Percentiles rank a stretch among this genome's conserved stretches.
phyloP scores from a whole-genome alignment of 106 monocot species.

The Xerophyta viscosa region DNA sequence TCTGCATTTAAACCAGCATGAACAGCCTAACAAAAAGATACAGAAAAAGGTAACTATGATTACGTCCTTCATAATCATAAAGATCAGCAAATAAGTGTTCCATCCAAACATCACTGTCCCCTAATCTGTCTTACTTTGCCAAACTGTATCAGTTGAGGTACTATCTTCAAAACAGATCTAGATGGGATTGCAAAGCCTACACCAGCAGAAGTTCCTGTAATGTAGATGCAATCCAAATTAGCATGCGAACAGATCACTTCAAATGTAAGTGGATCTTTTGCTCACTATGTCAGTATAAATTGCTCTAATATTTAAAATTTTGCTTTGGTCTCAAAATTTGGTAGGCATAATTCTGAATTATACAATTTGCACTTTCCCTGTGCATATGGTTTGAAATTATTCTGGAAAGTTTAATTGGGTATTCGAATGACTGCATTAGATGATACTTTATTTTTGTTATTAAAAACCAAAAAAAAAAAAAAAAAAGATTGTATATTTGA shows the following conservation, averaged over 20 bases:
- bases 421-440: too few relatives aligned
- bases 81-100: neutral
- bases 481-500: too few relatives aligned
- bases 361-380: too few relatives aligned
- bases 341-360: too few relatives aligned
- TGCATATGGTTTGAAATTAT: too few relatives aligned
- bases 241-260: neutral
- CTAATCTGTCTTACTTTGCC: slow-evolving; percentile 51
- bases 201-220: slow-evolving; percentile 86
- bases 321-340: too few relatives aligned
- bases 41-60: neutral
- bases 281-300: neutral
- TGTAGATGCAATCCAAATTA: slow-evolving; percentile 5
- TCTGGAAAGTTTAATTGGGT: too few relatives aligned
- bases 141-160: slow-evolving; percentile 90
- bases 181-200: slow-evolving; percentile 98
- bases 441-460: too few relatives aligned
- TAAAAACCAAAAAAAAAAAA: too few relatives aligned
- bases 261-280: neutral
- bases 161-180: slow-evolving; percentile 74
- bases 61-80: slow-evolving; percentile 2
- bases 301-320: neutral
- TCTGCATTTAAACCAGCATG: slow-evolving; percentile 77
- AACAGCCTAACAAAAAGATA: slow-evolving; percentile 48
- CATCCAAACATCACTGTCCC: neutral